Evolutionary conservation across 768 basidiomycete genomes (phyloP).

Genomic region (Austroboletus eburneus): DNA sequence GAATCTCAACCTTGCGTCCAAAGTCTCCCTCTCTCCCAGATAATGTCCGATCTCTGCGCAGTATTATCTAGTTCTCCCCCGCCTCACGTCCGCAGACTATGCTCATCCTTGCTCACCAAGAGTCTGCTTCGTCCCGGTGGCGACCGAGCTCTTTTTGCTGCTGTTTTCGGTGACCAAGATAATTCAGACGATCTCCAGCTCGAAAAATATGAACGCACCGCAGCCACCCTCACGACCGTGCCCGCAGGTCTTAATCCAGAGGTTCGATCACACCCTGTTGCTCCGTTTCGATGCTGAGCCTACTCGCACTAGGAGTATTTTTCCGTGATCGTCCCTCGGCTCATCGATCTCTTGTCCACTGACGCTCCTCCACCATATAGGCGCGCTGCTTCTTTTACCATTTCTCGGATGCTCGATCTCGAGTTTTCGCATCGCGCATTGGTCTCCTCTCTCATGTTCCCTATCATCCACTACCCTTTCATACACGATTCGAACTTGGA

Average conservation of each 20-base stretch:
- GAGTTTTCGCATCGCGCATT: constrained; percentile 16
- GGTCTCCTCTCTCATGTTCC: constrained; percentile 35
- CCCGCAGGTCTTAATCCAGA: constrained; percentile 52
- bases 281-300: constrained; percentile 1
- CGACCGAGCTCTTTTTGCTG: constrained; percentile 61
- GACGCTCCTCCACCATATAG: constrained; percentile 37
- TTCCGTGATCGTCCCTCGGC: constrained; percentile 45
- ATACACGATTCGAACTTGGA: constrained; percentile 13
- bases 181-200: constrained; percentile 47
- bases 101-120: constrained; percentile 59
- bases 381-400: constrained; percentile 61
- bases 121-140: constrained; percentile 72
- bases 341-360: constrained; percentile 47
- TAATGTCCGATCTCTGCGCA: constrained; percentile 59
- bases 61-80: constrained; percentile 45
- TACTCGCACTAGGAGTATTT: constrained; percentile 55
- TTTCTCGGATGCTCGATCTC: constrained; percentile 60
- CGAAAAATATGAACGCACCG: constrained; percentile 71
- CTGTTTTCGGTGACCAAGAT: constrained; percentile 65
- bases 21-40: constrained; percentile 59
- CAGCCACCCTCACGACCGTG: constrained; percentile 57
- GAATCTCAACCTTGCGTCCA: constrained; percentile 12
- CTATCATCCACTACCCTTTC: constrained; percentile 54
- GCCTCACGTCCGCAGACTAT: constrained; percentile 53
- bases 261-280: constrained; percentile 36